These are phyloP conservation scores for Amanita thiersii DNA, from an alignment of 768 basidiomycete genomes.

Conservation along the genomic window DNA sequence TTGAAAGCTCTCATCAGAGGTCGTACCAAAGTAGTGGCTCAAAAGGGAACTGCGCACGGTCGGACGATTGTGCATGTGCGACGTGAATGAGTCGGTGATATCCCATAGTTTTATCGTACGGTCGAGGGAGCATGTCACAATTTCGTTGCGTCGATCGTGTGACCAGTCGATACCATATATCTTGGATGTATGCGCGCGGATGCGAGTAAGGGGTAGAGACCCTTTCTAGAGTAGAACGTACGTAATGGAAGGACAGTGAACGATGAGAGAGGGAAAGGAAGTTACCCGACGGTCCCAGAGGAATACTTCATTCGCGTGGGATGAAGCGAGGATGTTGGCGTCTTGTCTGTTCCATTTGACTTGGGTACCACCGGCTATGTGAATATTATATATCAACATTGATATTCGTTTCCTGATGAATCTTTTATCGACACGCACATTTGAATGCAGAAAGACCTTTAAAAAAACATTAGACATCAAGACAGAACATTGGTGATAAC, in stretches of 20 bases:
- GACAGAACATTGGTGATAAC: conserved; percentile 27
- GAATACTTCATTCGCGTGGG: conserved; percentile 78
- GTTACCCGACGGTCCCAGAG: conserved; percentile 95
- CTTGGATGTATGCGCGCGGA: conserved; percentile 80
- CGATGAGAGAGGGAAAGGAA: conserved; percentile 19
- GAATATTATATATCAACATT: not conserved
- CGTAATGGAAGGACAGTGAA: not conserved
- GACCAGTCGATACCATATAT: conserved; percentile 99
- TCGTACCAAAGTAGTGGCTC: not conserved
- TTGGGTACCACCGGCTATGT: conserved; percentile 80
- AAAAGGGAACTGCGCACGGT: conserved; percentile 5
- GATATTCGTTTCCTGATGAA: not conserved
- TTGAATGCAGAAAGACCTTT: conserved; percentile 38
- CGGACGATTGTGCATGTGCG: not conserved
- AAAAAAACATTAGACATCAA: too few relatives aligned
- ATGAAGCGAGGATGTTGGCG: conserved; percentile 79
- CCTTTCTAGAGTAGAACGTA: conserved; percentile 62
- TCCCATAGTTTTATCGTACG: conserved; percentile 90
- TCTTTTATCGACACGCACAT: too few relatives aligned
- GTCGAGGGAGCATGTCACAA: conserved; percentile 93
- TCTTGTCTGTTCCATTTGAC: conserved; percentile 96
- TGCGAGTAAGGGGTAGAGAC: conserved; percentile 66
- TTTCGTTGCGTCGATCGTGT: conserved; percentile 58
- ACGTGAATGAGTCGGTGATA: conserved; percentile 23
- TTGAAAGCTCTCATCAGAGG: too few relatives aligned